Percentiles rank a stretch among this genome's conserved stretches.
Conservation (phyloP, 768 basidiomycete genomes). For the Auriscalpium orientale region DNA sequence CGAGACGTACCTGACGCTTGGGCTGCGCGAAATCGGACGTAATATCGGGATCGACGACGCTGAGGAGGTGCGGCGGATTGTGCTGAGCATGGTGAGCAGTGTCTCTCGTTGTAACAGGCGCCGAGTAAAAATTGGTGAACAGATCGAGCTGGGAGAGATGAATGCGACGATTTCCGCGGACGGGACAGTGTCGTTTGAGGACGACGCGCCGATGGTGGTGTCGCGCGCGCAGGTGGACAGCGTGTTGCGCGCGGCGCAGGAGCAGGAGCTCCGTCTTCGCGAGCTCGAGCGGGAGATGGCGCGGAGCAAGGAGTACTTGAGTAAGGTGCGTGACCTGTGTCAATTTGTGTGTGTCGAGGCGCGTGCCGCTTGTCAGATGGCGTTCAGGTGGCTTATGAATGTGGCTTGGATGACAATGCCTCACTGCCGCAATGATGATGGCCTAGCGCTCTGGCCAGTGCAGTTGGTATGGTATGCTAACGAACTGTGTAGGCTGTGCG, state of each 20-base stretch:
- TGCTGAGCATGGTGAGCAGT: constrained; percentile 65
- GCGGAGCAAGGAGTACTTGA: constrained; percentile 63
- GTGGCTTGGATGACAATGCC: not conserved
- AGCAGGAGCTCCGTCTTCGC: constrained; percentile 41
- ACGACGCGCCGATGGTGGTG: constrained; percentile 51
- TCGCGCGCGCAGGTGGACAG: constrained; percentile 54
- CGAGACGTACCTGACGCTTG: constrained; percentile 73
- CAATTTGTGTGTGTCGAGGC: not conserved
- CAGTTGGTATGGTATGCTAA: not conserved
- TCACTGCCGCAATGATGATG: not conserved
- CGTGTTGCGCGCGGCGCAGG: constrained; percentile 48
- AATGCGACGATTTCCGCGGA: constrained; percentile 58
- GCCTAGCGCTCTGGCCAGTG: too few relatives aligned
- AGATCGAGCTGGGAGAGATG: constrained; percentile 72
- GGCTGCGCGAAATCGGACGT: constrained; percentile 62
- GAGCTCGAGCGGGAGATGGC: constrained; percentile 49
- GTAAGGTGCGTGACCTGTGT: constrained; percentile 41
- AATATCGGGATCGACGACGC: constrained; percentile 42
- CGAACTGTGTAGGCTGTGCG: constrained; percentile 8
- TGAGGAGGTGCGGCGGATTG: constrained; percentile 47
- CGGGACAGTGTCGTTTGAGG: constrained; percentile 67
- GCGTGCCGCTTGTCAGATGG: not conserved
- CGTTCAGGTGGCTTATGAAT: not conserved
- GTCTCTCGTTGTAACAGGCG: not conserved
- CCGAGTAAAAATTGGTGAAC: not conserved